Base-by-base conservation (phyloP, 1,284 basidiomycete genomes). In the Ceratobasidium sp. region DNA sequence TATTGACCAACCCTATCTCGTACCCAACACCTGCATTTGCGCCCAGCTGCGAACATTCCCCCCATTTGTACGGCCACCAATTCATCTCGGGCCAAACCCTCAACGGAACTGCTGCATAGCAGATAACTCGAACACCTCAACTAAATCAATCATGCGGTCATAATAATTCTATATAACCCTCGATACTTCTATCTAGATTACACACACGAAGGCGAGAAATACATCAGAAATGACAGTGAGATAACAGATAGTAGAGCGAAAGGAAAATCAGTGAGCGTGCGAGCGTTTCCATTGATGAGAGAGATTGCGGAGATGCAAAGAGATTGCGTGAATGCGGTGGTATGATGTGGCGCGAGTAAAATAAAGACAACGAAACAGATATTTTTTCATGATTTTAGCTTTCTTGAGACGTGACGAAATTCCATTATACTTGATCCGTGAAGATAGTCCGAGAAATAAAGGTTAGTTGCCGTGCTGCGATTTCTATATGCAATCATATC, bases 401-500 rank as follows among this genome's bases (percentile, higher is more conserved):
- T 39, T 71, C 31, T 46, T 56, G 51, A 53, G 56, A 49, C 43
- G 39, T 41, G 43, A 71, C n/a, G 58, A 59, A 22, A 59, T 39
- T 59, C 51, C 63, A 49, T 43, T 62, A 41, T 34, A 56, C 54
- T 63, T 66, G 63, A 37, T 56, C 37, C 68, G 58, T 68, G 65
- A 64, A 74, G 62, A 66, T 74, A 58, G 49, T 51, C 61, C 61
- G 61, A 69, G 39, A 69, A 69, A 69, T 43, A 29, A 22, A 39
- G 1, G 6, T 54, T 58, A 69, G 53, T 72, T 72, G 46, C 68
- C 43, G 31, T 75, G 74, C 59, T 69, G 74, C 48, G 68, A 58
- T 48, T 75, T 68, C 74, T 75, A 22, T 37, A 41, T 24, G 51
- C 41, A 54, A 9, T 41, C 51, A 43, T 27, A 43, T 31, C 22